Base-by-base conservation (phyloP, 306 rosid genomes). In the Prinsepia uniflora region DNA sequence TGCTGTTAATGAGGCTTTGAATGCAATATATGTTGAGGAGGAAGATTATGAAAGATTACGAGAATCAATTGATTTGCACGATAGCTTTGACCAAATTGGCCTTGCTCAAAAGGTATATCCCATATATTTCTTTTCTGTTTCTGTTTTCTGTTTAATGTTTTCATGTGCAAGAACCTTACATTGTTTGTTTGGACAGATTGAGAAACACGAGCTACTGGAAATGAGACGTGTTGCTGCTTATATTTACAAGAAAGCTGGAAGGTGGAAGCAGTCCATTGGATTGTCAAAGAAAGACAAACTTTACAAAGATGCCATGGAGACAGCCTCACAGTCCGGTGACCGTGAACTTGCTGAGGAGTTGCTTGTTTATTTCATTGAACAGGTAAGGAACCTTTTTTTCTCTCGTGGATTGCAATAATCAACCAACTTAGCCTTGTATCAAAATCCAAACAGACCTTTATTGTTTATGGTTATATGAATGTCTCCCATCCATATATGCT, bases 281-380 rank as follows among this genome's bases (percentile, higher is more conserved):
- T 79, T 94, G 85, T 94, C 99, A 49, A 94, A 94, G 96, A 91
- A 94, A 82, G 99, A 94, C 78, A 94, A 89, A 73, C 96, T 94
- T 74, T 91, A 94, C 99, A 94, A 89, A 83, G 99, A 94, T 82
- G 95, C 96, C 77, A 94, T 94, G 99, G 99, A 94, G 88, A 94
- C 99, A 5, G 96, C 97, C 43, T 94, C 99, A 0, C 99, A 94
- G 73, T 94, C 99, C 53, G 97, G 99, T 71, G 99, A 91, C 64
- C 99, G 97, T 11, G 96, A 91, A 87, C 96, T 94, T 73, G 97
- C 99, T 0, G 99, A 94, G 80, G 97, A 94, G 83, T 85, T 94
- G 83, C 97, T 94, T 34, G 90, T 91, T 65, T 94, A 89, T 78
- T 94, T 91, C 83, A 94, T 94, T 79, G 97, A 94, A 76, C 85